Evolutionary conservation across 768 basidiomycete genomes (phyloP).

Genomic region (Auricularia heimuer): DNA sequence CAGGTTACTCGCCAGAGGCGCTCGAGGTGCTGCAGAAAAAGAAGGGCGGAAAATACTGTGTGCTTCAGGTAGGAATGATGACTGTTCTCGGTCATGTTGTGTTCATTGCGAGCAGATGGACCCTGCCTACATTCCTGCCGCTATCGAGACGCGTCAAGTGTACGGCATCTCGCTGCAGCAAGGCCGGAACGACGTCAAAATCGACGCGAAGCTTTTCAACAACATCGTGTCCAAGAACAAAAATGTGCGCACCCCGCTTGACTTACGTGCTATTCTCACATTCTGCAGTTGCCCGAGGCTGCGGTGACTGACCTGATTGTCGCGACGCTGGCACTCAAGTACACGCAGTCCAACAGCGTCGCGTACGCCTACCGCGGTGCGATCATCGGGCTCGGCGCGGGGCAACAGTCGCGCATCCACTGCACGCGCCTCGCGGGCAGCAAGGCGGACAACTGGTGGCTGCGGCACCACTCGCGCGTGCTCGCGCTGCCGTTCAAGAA

Average conservation of each 20-base stretch:
- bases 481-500: slow-evolving; percentile 92
- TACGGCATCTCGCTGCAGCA: slow-evolving; percentile 89
- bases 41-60: slow-evolving; percentile 98
- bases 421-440: slow-evolving; percentile 95
- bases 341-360: slow-evolving; percentile 98
- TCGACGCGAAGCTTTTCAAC: slow-evolving; percentile 67
- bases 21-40: slow-evolving; percentile 88
- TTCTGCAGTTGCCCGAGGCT: slow-evolving; percentile 53
- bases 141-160: slow-evolving; percentile 87
- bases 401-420: slow-evolving; percentile 98
- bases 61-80: slow-evolving; percentile 59
- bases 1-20: slow-evolving; percentile 81
- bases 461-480: slow-evolving; percentile 91
- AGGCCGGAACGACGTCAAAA: slow-evolving; percentile 80
- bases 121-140: slow-evolving; percentile 66
- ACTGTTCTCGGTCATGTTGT: background rate
- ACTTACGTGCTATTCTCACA: background rate
- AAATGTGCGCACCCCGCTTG: slow-evolving; percentile 40
- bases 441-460: slow-evolving; percentile 99
- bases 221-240: slow-evolving; percentile 88
- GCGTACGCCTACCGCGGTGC: slow-evolving; percentile 89
- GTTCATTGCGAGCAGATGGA: slow-evolving; percentile 55
- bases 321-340: slow-evolving; percentile 93
- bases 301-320: slow-evolving; percentile 90
- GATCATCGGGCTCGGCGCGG: slow-evolving; percentile 91